Conservation (phyloP, 2,329 filamentous ascomycete genomes). For the Ascochyta fabae region DNA sequence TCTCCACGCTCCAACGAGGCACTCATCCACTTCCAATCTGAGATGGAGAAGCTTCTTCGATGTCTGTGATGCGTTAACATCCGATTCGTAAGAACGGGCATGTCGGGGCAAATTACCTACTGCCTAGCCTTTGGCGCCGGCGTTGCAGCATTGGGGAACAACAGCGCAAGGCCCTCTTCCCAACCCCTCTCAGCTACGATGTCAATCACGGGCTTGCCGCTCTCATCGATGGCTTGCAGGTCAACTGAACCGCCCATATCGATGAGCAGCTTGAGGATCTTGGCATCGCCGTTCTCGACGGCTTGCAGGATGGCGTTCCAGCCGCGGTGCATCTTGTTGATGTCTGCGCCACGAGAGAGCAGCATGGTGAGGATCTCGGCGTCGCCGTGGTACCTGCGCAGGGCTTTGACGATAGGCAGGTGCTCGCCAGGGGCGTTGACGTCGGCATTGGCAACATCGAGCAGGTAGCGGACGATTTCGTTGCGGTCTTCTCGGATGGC, state of each 20-base stretch:
- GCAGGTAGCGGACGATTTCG: constrained; percentile 66
- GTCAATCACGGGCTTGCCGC: constrained; percentile 39
- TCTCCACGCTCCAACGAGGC: constrained; percentile 16
- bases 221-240: constrained; percentile 39
- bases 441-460: constrained; percentile 68
- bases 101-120: constrained; percentile 32
- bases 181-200: constrained; percentile 46
- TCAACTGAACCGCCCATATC: constrained; percentile 44
- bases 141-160: constrained; percentile 37
- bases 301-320: constrained; percentile 47
- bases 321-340: constrained; percentile 61
- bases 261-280: constrained; percentile 43
- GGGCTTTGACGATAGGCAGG: constrained; percentile 72
- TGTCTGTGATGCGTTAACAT: constrained; percentile 6
- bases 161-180: constrained; percentile 44
- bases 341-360: constrained; percentile 68
- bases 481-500: constrained; percentile 69
- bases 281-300: constrained; percentile 45
- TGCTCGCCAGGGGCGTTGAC: constrained; percentile 73
- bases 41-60: constrained; percentile 25
- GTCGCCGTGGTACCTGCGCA: constrained; percentile 66
- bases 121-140: constrained; percentile 25
- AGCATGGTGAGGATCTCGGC: constrained; percentile 68
- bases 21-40: constrained; percentile 28
- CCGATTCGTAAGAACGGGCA: not conserved